phyloP scores from a whole-genome alignment of 768 basidiomycete species.

The Podaxis sp. region DNA sequence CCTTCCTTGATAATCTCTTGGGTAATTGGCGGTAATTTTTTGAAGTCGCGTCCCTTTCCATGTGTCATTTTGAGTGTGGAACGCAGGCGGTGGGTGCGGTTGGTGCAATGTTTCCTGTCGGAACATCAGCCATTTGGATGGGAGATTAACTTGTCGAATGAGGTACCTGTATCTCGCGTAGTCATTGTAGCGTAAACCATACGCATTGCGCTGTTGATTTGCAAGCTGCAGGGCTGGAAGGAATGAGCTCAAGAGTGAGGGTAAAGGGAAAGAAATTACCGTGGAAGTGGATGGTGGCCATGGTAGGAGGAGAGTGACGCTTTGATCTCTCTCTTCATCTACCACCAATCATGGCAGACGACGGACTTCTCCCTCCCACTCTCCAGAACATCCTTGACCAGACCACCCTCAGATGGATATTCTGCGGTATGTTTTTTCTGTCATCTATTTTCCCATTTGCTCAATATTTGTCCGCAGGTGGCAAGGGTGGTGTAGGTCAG shows the following conservation, averaged over 20 bases:
- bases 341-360: conserved; percentile 44
- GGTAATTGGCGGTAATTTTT: conserved; percentile 68
- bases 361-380: conserved; percentile 71
- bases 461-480: conserved; percentile 53
- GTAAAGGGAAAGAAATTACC: conserved; percentile 23
- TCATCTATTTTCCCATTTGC: conserved; percentile 4
- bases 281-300: conserved; percentile 31
- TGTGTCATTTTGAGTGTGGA: conserved; percentile 83
- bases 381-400: conserved; percentile 96
- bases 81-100: conserved; percentile 85
- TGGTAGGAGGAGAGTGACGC: conserved; percentile 9
- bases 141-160: neutral
- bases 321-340: conserved; percentile 11
- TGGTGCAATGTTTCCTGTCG: conserved; percentile 84
- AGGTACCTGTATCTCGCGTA: conserved; percentile 78
- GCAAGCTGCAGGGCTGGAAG: conserved; percentile 71
- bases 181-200: conserved; percentile 90
- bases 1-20: conserved; percentile 76
- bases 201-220: conserved; percentile 87
- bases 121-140: neutral
- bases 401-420: conserved; percentile 94
- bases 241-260: conserved; percentile 11
- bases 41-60: conserved; percentile 89
- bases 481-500: conserved; percentile 97
- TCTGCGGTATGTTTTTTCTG: conserved; percentile 71